These are phyloP conservation scores for Mycocentrospora acerina DNA, from an alignment of 2,329 filamentous ascomycete species.

Conservation along the genomic window DNA sequence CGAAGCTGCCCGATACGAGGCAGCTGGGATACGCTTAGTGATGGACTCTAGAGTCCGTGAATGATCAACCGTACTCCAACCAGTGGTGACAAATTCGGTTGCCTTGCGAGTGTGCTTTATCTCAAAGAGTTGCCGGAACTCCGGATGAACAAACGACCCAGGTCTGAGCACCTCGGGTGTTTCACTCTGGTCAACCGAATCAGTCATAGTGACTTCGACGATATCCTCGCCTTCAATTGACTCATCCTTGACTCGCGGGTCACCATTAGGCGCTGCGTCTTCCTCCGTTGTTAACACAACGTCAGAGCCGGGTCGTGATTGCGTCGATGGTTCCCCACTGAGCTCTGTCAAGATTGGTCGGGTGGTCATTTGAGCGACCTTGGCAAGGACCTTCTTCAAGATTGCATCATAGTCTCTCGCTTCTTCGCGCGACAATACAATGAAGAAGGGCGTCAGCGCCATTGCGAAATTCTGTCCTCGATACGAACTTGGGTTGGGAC, in stretches of 20 bases:
- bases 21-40: conserved; percentile 47
- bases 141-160: conserved; percentile 64
- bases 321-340: conserved; percentile 53
- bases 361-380: conserved; percentile 75
- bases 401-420: conserved; percentile 69
- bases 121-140: conserved; percentile 66
- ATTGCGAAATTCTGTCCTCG: conserved; percentile 38
- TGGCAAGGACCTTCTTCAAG: conserved; percentile 75
- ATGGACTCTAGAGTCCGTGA: conserved; percentile 60
- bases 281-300: conserved; percentile 65
- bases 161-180: conserved; percentile 52
- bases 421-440: conserved; percentile 74
- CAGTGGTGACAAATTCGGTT: conserved; percentile 66
- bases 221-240: conserved; percentile 89
- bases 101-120: conserved; percentile 63
- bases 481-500: conserved; percentile 36
- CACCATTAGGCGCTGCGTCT: conserved; percentile 66
- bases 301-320: conserved; percentile 62
- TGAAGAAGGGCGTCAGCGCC: conserved; percentile 62
- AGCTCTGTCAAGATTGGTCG: conserved; percentile 62
- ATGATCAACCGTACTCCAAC: conserved; percentile 65
- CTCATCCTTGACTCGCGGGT: conserved; percentile 70
- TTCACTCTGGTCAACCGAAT: conserved; percentile 38
- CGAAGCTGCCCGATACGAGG: conserved; percentile 37
- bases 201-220: conserved; percentile 85